Evolutionary conservation across 2,329 filamentous ascomycete genomes (phyloP), one percentile per base, ranked within the genome.

Genomic region (Trichoderma koningii): DNA sequence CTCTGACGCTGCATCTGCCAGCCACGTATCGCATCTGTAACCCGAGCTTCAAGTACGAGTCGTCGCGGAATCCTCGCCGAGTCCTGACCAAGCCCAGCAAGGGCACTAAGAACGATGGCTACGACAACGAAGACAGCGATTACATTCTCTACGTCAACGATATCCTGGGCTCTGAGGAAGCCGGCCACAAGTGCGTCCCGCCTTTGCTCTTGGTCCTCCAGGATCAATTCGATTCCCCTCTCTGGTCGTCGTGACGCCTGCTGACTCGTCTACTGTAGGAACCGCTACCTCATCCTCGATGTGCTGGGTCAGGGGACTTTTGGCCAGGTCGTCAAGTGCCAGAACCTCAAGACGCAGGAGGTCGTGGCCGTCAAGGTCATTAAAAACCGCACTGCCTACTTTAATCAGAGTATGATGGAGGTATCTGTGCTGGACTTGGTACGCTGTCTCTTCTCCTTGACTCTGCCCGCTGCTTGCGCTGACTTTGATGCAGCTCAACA

Each of bases 381-480:
- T 80, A 99, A 99, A 81, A 99, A 99, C 78, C 89, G 94, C 73
- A 99, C 95, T 1, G 95, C 95, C 44, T 99, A 99, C 77, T 99
- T 99, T 82, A 99, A 99, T 75, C 95, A 99, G 78, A 98, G 95
- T 77, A 99, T 99, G 95, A 99, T 99, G 95, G 95, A 99, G 76
- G 95, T 99, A 38, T 99, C 95, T 1, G 95, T 99, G 26, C 83
- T 99, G 65, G 95, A 99, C 77, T 76, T 99, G 83, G 92, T 96
- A 83, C 65, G 86, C 21, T 28, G 30, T 19, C 5, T 5, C 34
- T 4, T 14, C 34, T 1, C 38, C 14, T 2, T 50, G 28, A 5
- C 10, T 28, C 9, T 17, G 9, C 41, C 30, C 5, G 1, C n/a
- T 30, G 5, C 17, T 34, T 47, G 44, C 26, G 28, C 50, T 52